Percentiles rank a stretch among this genome's conserved stretches.
phyloP scores from a whole-genome alignment of 2,329 filamentous ascomycete genomes.

The Penicillium sp. region DNA sequence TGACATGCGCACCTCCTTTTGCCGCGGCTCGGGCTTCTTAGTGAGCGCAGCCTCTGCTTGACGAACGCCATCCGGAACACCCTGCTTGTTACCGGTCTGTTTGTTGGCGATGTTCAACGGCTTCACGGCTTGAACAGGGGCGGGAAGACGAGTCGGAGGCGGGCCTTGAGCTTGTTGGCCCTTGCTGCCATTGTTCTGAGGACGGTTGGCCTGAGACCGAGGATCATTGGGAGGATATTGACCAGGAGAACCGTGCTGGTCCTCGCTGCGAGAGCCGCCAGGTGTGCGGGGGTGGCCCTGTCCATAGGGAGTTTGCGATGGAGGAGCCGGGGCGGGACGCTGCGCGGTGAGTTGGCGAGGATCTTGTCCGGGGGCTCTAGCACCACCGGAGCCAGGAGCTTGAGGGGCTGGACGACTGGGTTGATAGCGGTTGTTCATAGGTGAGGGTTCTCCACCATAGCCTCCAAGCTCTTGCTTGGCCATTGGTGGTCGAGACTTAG shows the following conservation, averaged over 20 bases:
- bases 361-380: slow-evolving; percentile 56
- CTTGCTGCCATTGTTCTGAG: slow-evolving; percentile 52
- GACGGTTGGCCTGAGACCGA: slow-evolving; percentile 45
- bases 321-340: slow-evolving; percentile 79
- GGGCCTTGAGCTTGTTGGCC: slow-evolving; percentile 45
- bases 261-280: slow-evolving; percentile 34
- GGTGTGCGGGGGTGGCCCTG: slow-evolving; percentile 41
- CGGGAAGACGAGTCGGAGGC: slow-evolving; percentile 63
- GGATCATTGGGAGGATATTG: slow-evolving; percentile 40
- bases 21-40: slow-evolving; percentile 74
- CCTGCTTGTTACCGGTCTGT: slow-evolving; percentile 53
- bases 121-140: slow-evolving; percentile 65
- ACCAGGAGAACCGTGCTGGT: slow-evolving; percentile 39
- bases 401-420: slow-evolving; percentile 83
- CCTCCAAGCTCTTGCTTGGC: slow-evolving; percentile 90
- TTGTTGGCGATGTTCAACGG: slow-evolving; percentile 78
- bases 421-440: slow-evolving; percentile 70
- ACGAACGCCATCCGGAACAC: slow-evolving; percentile 70
- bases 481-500: slow-evolving; percentile 76
- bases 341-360: slow-evolving; percentile 69
- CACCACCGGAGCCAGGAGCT: slow-evolving; percentile 62
- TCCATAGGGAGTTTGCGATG: slow-evolving; percentile 45
- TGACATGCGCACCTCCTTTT: slow-evolving; percentile 96
- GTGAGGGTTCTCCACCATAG: slow-evolving; percentile 60
- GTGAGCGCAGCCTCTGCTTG: slow-evolving; percentile 88